These are phyloP conservation scores for Saksenaea vasiformis DNA, from an alignment of 371 early-diverging fungal genomes.

Conservation along the genomic window DNA sequence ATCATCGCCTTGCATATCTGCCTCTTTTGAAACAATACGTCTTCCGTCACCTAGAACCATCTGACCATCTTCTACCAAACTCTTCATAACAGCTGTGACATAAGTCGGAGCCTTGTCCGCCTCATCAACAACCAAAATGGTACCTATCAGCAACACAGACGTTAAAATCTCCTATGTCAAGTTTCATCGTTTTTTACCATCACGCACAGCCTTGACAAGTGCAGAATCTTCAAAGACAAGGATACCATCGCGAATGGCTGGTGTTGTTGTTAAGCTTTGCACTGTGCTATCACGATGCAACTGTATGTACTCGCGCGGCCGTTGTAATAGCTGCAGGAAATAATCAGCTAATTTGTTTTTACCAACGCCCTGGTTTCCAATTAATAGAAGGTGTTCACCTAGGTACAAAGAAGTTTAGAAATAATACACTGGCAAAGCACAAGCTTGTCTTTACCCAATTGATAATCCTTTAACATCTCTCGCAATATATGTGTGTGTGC, in stretches of 20 bases:
- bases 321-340: conserved; percentile 70
- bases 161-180: not conserved
- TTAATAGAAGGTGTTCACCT: conserved; percentile 74
- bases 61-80: conserved; percentile 83
- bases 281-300: conserved; percentile 86
- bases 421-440: not conserved
- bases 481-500: conserved; percentile 70
- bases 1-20: conserved; percentile 41
- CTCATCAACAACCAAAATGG: conserved; percentile 84
- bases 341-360: conserved; percentile 85
- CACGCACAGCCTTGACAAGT: conserved; percentile 66
- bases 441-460: conserved; percentile 29
- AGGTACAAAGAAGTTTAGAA: not conserved
- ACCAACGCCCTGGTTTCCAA: conserved; percentile 86
- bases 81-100: conserved; percentile 80
- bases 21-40: conserved; percentile 63
- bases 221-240: conserved; percentile 80
- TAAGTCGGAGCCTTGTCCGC: conserved; percentile 89
- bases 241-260: conserved; percentile 75
- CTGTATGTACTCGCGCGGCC: conserved; percentile 86
- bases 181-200: conserved; percentile 29
- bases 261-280: conserved; percentile 77
- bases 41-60: conserved; percentile 86
- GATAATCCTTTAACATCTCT: conserved; percentile 76
- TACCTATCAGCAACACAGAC: conserved; percentile 33